These are phyloP conservation scores for Plasmodium vinckei DNA, from an alignment of 169 alveolate species.

Conservation along the genomic window DNA sequence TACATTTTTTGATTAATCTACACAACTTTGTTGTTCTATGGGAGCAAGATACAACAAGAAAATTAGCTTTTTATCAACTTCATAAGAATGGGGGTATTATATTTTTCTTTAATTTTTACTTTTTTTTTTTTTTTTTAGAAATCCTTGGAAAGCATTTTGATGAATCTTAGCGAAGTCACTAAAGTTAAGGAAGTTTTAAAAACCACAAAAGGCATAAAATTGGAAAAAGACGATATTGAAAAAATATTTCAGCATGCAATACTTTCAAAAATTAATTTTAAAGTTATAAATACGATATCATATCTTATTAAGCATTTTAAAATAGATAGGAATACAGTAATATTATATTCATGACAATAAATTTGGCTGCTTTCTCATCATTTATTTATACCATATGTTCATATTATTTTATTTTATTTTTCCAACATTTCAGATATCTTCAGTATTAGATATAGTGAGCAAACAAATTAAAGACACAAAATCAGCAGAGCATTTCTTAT, in stretches of 20 bases:
- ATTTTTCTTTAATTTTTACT: conserved; percentile 22
- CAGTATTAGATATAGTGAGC: conserved; percentile 44
- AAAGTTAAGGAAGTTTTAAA: conserved; percentile 28
- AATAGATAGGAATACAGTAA: conserved; percentile 6
- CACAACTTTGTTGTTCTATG: no score
- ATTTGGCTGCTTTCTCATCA: neutral
- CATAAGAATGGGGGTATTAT: no score
- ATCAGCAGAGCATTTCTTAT: conserved; percentile 34
- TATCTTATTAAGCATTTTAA: conserved; percentile 35
- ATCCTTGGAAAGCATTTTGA: conserved; percentile 10
- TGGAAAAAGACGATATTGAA: conserved; percentile 34
- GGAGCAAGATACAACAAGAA: no score
- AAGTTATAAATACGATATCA: conserved; percentile 19
- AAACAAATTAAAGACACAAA: conserved; percentile 21
- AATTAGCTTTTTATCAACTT: no score
- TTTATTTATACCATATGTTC: neutral
- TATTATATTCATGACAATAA: neutral
- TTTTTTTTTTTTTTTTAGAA: conserved; percentile 28
- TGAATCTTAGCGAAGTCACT: conserved; percentile 19
- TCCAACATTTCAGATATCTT: conserved; percentile 9
- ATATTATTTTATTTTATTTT: neutral
- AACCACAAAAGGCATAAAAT: neutral
- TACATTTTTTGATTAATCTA: neutral
- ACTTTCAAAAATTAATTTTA: conserved; percentile 18
- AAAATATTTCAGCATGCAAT: conserved; percentile 24